These are phyloP conservation scores for Solanum appendiculatum DNA, from an alignment of 257 asterid species.

Conservation along the genomic window DNA sequence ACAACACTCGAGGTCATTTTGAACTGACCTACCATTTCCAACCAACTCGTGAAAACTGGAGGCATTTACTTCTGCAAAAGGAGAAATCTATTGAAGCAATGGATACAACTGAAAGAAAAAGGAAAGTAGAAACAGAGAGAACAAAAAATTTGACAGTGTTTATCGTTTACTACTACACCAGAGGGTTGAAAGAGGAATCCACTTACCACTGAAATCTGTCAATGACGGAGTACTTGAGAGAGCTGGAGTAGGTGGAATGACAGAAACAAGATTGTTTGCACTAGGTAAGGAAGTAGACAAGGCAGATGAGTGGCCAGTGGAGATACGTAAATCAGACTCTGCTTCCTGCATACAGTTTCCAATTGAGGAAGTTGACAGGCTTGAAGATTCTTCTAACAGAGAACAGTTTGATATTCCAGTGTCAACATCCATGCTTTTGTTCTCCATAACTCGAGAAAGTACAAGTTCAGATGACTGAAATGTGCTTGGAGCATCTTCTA, in stretches of 20 bases:
- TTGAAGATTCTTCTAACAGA: slow-evolving; percentile 10
- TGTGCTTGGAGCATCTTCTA: not conserved
- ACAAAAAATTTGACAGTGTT: not conserved
- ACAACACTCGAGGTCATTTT: slow-evolving; percentile 1
- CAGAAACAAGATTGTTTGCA: slow-evolving; percentile 13
- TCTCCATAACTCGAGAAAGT: slow-evolving; percentile 8
- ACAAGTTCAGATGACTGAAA: slow-evolving; percentile 12
- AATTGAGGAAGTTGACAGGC: not conserved
- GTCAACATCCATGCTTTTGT: slow-evolving; percentile 5
- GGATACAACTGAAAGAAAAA: not conserved
- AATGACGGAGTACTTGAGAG: not conserved
- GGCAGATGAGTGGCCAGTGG: slow-evolving; percentile 8
- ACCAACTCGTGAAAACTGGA: slow-evolving; percentile 2
- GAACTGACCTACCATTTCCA: slow-evolving; percentile 7
- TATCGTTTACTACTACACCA: not conserved
- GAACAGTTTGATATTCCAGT: slow-evolving; percentile 10
- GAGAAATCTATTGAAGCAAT: not conserved
- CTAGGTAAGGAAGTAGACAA: slow-evolving; percentile 4
- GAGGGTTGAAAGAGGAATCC: slow-evolving; percentile 6
- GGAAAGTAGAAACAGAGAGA: not conserved
- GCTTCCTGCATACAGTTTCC: slow-evolving; percentile 4
- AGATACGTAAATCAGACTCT: slow-evolving; percentile 9
- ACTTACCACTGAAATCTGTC: slow-evolving; percentile 35
- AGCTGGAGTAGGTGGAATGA: slow-evolving; percentile 15
- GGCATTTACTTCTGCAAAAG: slow-evolving; percentile 14